Percentiles rank a stretch among this genome's conserved stretches.
Conservation (phyloP, 345 rosid species). For the Brassica juncea region DNA sequence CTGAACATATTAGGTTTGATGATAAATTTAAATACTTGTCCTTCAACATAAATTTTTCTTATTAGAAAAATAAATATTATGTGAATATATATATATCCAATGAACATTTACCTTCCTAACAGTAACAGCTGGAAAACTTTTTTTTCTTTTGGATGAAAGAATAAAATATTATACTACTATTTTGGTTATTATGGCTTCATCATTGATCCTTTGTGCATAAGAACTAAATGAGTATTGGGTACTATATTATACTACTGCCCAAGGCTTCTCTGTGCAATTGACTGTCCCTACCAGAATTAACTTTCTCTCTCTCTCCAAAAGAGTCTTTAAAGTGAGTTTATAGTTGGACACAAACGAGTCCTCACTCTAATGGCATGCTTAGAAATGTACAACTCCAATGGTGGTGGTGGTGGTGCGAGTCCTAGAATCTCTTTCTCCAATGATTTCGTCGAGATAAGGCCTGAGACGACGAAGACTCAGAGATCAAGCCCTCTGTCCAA, state of each 20-base stretch:
- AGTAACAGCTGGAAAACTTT: background rate
- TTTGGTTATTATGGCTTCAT: conserved; percentile 30
- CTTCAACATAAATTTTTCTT: background rate
- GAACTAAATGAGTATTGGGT: conserved; percentile 45
- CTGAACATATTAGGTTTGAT: conserved; percentile 17
- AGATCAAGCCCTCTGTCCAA: conserved; percentile 41
- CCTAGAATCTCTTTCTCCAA: conserved; percentile 93
- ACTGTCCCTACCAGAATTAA: conserved; percentile 48
- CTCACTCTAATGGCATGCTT: conserved; percentile 69
- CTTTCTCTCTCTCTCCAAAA: conserved; percentile 24
- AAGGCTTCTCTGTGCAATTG: conserved; percentile 46
- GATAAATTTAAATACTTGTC: conserved; percentile 2
- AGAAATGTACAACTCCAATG: conserved; percentile 76
- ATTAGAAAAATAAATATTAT: background rate
- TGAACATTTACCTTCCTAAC: background rate
- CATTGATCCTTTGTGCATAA: conserved; percentile 44
- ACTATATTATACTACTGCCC: conserved; percentile 43
- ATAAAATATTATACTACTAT: background rate
- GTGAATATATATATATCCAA: background rate
- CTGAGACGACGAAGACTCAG: conserved; percentile 47
- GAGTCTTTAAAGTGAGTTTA: conserved; percentile 24
- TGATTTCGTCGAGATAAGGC: conserved; percentile 69
- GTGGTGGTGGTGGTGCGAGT: conserved; percentile 49
- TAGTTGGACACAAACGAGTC: conserved; percentile 27
- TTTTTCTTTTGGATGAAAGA: background rate